These are phyloP conservation scores for Diaporthe velutina DNA, from an alignment of 2,329 filamentous ascomycete genomes.

Conservation along the genomic window DNA sequence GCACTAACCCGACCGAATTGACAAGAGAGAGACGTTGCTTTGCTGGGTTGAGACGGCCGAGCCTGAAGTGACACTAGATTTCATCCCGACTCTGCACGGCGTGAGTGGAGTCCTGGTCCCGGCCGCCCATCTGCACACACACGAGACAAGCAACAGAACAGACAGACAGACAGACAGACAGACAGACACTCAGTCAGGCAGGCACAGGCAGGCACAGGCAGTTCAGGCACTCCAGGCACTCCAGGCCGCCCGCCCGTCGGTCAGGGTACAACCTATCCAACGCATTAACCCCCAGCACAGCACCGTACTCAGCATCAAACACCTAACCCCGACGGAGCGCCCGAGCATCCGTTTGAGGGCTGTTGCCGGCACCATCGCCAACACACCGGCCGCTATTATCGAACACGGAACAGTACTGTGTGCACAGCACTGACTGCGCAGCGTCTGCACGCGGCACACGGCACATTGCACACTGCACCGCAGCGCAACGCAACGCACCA, in stretches of 20 bases:
- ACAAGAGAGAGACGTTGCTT: background rate
- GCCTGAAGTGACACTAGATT: constrained; percentile 4
- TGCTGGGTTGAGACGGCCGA: constrained; percentile 14
- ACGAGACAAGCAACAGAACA: constrained; percentile 17
- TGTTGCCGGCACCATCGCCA: constrained; percentile 29
- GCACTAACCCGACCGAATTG: background rate
- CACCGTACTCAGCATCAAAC: constrained; percentile 28
- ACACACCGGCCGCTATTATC: constrained; percentile 10
- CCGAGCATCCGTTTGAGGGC: constrained; percentile 27
- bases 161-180: background rate
- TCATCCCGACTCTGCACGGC: constrained; percentile 16
- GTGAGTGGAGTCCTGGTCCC: constrained; percentile 19
- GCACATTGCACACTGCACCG: background rate
- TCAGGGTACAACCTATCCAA: constrained; percentile 20
- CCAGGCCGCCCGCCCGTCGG: background rate
- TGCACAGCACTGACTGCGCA: constrained; percentile 1
- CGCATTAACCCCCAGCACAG: constrained; percentile 24
- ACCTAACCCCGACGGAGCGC: constrained; percentile 10
- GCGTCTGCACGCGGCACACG: background rate
- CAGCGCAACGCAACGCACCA: background rate
- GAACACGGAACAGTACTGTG: constrained; percentile 8
- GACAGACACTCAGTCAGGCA: background rate
- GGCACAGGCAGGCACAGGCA: background rate
- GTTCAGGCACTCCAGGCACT: background rate
- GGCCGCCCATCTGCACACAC: constrained; percentile 6